Conservation (phyloP, 345 rosid species). For the Citrus mangshanensis region DNA sequence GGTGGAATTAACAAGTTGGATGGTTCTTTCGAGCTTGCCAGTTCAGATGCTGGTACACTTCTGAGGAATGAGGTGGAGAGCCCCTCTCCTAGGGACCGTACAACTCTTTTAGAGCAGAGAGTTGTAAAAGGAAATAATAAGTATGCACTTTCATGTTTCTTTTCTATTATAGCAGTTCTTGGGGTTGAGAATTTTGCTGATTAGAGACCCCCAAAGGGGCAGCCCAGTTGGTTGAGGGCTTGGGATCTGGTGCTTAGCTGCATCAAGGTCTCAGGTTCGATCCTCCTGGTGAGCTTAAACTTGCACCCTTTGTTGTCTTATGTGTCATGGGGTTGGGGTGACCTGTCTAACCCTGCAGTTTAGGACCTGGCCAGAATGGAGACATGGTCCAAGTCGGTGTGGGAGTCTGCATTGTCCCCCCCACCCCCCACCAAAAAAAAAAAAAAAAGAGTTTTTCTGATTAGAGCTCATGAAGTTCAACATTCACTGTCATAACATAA, state of each 20-base stretch:
- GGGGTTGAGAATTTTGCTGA: not conserved
- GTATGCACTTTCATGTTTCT: constrained; percentile 39
- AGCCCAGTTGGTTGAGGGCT: too few species aligned
- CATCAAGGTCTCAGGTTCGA: too few species aligned
- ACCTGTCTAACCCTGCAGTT: too few species aligned
- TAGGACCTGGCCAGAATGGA: too few species aligned
- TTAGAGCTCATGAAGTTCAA: not conserved
- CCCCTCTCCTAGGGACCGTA: constrained; percentile 50
- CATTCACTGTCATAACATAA: not conserved
- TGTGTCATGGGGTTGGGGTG: too few species aligned
- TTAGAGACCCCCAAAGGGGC: not conserved
- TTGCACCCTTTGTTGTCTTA: too few species aligned
- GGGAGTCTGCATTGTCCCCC: not conserved
- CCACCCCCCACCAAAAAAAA: too few species aligned
- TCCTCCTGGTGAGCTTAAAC: too few species aligned
- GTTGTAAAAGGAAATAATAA: constrained; percentile 57
- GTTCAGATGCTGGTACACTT: constrained; percentile 53
- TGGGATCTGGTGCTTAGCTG: too few species aligned
- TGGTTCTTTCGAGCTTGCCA: constrained; percentile 53
- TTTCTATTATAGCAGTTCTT: constrained; percentile 5
- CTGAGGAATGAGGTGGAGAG: constrained; percentile 62
- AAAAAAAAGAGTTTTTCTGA: not conserved
- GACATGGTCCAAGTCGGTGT: too few species aligned
- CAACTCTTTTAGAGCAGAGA: constrained; percentile 52
- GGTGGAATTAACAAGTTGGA: constrained; percentile 61